These are phyloP conservation scores for Pseudogymnoascus sp. DNA, from an alignment of 2,329 filamentous ascomycete genomes.

Conservation along the genomic window DNA sequence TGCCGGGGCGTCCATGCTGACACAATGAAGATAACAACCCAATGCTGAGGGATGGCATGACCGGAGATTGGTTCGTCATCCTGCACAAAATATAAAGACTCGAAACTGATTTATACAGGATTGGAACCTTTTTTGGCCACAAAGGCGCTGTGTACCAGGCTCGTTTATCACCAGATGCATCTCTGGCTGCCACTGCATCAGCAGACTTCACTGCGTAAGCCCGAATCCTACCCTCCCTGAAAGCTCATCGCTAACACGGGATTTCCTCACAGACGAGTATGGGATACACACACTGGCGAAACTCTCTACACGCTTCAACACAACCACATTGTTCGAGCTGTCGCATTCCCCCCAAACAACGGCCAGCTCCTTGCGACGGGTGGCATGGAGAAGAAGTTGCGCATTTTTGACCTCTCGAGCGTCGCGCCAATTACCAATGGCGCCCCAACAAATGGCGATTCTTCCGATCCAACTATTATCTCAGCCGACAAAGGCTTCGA, in stretches of 20 bases:
- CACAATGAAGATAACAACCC: constrained; percentile 74
- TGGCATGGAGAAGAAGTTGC: constrained; percentile 92
- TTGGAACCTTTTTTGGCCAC: constrained; percentile 95
- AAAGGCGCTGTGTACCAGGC: constrained; percentile 98
- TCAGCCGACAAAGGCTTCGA: constrained; percentile 64
- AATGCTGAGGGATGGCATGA: constrained; percentile 93
- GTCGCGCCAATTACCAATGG: constrained; percentile 34
- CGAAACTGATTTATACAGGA: constrained; percentile 40
- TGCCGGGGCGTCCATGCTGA: constrained; percentile 12
- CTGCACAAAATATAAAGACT: not conserved
- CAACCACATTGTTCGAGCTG: constrained; percentile 87
- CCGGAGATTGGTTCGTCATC: constrained; percentile 70
- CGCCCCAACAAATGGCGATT: constrained; percentile 24
- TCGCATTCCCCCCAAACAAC: constrained; percentile 78
- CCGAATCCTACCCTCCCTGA: not conserved
- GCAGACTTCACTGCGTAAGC: constrained; percentile 89
- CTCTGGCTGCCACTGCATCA: constrained; percentile 82
- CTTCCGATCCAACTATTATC: constrained; percentile 36
- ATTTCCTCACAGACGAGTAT: constrained; percentile 64
- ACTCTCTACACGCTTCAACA: constrained; percentile 80
- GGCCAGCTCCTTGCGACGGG: constrained; percentile 85
- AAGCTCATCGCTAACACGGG: constrained; percentile 6
- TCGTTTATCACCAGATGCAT: constrained; percentile 78
- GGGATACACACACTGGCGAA: constrained; percentile 94
- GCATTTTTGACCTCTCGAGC: constrained; percentile 78